Evolutionary conservation across 148 eudicot species (phyloP).

Genomic region (Camellia japonica): DNA sequence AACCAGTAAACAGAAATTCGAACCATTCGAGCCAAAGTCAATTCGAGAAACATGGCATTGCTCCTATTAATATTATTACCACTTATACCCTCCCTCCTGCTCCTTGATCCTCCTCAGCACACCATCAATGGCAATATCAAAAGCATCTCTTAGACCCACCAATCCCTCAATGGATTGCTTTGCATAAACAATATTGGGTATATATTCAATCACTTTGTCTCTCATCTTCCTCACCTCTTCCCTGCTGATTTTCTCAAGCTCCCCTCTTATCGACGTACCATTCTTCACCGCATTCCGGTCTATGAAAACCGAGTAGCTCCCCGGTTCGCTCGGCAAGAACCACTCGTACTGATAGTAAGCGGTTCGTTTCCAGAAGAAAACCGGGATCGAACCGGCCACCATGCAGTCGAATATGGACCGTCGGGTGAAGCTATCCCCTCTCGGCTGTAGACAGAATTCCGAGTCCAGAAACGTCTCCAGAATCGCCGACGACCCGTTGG

Average conservation of each 20-base stretch:
- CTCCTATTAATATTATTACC: constrained; percentile 24
- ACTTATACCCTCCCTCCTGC: constrained; percentile 47
- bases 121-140: constrained; percentile 73
- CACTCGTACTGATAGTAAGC: constrained; percentile 82
- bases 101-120: constrained; percentile 58
- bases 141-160: constrained; percentile 61
- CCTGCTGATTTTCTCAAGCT: constrained; percentile 42
- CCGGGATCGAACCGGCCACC: constrained; percentile 93
- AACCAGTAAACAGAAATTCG: too few relatives aligned
- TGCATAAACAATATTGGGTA: constrained; percentile 66
- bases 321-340: constrained; percentile 75
- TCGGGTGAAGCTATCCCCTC: constrained; percentile 88
- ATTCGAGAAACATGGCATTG: too few relatives aligned
- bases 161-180: constrained; percentile 47
- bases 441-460: constrained; percentile 79
- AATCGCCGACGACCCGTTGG: constrained; percentile 55
- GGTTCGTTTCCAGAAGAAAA: constrained; percentile 84
- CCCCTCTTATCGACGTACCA: constrained; percentile 56
- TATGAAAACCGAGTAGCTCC: constrained; percentile 87
- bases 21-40: too few relatives aligned
- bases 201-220: constrained; percentile 69
- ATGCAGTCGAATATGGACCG: constrained; percentile 90
- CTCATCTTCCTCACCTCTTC: constrained; percentile 65
- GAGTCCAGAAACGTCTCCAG: constrained; percentile 70
- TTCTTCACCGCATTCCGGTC: constrained; percentile 68